These are phyloP conservation scores for Lonicera japonica DNA, from an alignment of 129 eudicot genomes.

Conservation along the genomic window DNA sequence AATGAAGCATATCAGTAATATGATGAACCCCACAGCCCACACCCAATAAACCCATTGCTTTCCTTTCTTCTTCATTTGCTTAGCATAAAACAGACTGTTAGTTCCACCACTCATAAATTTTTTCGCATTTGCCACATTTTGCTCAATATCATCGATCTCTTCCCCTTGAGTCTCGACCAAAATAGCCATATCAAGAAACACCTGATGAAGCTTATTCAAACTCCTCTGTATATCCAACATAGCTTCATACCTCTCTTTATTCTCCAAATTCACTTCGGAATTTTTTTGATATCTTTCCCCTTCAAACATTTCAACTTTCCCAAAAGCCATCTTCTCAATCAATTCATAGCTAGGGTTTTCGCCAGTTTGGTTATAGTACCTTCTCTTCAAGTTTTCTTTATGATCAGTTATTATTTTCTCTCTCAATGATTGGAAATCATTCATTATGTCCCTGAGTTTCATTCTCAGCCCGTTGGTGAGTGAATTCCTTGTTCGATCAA, in stretches of 20 bases:
- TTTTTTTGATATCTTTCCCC: slow-evolving; percentile 21
- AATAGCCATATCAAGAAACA: slow-evolving; percentile 95
- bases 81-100: slow-evolving; percentile 64
- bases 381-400: slow-evolving; percentile 53
- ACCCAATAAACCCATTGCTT: slow-evolving; percentile 53
- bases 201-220: slow-evolving; percentile 79
- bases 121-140: slow-evolving; percentile 64
- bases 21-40: slow-evolving; percentile 42
- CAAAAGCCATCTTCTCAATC: slow-evolving; percentile 56
- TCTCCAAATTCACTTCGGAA: slow-evolving; percentile 29
- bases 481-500: slow-evolving; percentile 50
- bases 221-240: slow-evolving; percentile 62
- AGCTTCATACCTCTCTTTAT: slow-evolving; percentile 65
- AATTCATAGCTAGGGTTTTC: slow-evolving; percentile 50
- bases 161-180: slow-evolving; percentile 84
- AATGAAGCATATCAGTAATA: slow-evolving; percentile 54
- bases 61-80: slow-evolving; percentile 64
- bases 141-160: slow-evolving; percentile 67
- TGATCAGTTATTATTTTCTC: slow-evolving; percentile 54
- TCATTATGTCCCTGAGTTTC: slow-evolving; percentile 59
- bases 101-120: slow-evolving; percentile 78
- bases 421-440: slow-evolving; percentile 56
- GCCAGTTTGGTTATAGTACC: slow-evolving; percentile 56
- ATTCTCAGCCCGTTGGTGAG: slow-evolving; percentile 63
- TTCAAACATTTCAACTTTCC: slow-evolving; percentile 43